phyloP scores from a whole-genome alignment of 352 stramenopile species.

The Blastocystis sp. region DNA sequence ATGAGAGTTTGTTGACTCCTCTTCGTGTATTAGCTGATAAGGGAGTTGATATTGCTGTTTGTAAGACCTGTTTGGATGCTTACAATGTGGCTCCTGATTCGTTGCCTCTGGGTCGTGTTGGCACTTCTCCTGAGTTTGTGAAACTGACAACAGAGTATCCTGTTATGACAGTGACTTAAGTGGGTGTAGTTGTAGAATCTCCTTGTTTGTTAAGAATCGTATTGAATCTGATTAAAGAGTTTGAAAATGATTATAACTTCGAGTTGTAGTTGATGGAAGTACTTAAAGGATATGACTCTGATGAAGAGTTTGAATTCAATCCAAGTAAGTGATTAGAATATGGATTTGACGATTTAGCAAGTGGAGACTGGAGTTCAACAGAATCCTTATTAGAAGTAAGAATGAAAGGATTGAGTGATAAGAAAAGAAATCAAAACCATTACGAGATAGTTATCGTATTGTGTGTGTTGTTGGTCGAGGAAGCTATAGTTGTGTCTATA shows the following conservation, averaged over 20 bases:
- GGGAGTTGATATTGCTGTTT: conserved; percentile 50
- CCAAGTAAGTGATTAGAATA: not conserved
- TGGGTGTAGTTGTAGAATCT: not conserved
- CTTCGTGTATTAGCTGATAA: conserved; percentile 13
- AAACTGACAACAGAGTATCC: conserved; percentile 28
- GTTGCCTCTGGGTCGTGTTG: conserved; percentile 55
- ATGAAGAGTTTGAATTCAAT: conserved; percentile 19
- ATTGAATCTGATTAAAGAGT: not conserved
- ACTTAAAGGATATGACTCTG: not conserved
- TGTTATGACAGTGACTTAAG: conserved; percentile 53
- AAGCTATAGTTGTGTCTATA: conserved; percentile 29
- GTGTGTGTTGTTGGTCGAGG: not conserved
- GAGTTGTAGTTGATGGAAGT: not conserved
- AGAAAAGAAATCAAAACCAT: not conserved
- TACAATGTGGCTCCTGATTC: conserved; percentile 13
- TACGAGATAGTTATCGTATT: not conserved
- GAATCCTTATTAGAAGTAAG: not conserved
- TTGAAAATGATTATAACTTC: too few relatives aligned
- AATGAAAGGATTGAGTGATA: not conserved
- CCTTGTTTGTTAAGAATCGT: not conserved
- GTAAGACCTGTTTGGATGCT: conserved; percentile 51
- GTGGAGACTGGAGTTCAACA: not conserved
- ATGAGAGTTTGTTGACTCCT: conserved; percentile 27
- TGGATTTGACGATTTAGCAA: not conserved
- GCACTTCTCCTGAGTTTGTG: conserved; percentile 54